A percentile compares a stretch with the other conserved stretches of the same genome.
phyloP scores from a whole-genome alignment of 2,329 filamentous ascomycete species.

The Lecanicillium sp. region DNA sequence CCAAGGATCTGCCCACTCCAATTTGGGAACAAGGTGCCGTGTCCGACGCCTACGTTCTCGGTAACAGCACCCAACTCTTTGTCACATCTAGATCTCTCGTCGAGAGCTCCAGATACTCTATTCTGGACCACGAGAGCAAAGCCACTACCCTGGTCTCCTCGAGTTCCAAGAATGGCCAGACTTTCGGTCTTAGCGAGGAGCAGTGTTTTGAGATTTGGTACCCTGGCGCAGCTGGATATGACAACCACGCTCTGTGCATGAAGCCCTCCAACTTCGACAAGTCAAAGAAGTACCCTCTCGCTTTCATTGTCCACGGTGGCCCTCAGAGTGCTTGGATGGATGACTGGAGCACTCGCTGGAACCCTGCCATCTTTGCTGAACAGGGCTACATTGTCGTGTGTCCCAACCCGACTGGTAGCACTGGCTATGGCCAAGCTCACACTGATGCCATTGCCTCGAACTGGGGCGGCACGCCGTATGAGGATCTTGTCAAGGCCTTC shows the following conservation, averaged over 20 bases:
- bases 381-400: constrained; percentile 79
- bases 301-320: constrained; percentile 76
- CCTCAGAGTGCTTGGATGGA: constrained; percentile 73
- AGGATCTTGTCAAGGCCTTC: constrained; percentile 73
- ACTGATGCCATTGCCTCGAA: constrained; percentile 70
- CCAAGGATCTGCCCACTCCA: constrained; percentile 40
- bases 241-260: constrained; percentile 63
- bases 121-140: constrained; percentile 44
- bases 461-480: constrained; percentile 81
- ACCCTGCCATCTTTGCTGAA: constrained; percentile 78
- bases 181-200: constrained; percentile 57
- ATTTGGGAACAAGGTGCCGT: constrained; percentile 52
- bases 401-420: constrained; percentile 78
- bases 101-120: constrained; percentile 64
- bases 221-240: constrained; percentile 55
- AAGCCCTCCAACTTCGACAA: constrained; percentile 62
- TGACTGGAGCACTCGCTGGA: constrained; percentile 78
- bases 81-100: constrained; percentile 62
- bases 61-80: constrained; percentile 47
- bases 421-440: constrained; percentile 73
- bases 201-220: constrained; percentile 68
- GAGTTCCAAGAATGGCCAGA: constrained; percentile 56
- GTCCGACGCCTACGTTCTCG: constrained; percentile 45
- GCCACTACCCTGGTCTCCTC: constrained; percentile 50
- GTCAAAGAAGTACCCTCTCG: constrained; percentile 69